Conservation (phyloP, 305 asterid genomes). For the Fraxinus baroniana region DNA sequence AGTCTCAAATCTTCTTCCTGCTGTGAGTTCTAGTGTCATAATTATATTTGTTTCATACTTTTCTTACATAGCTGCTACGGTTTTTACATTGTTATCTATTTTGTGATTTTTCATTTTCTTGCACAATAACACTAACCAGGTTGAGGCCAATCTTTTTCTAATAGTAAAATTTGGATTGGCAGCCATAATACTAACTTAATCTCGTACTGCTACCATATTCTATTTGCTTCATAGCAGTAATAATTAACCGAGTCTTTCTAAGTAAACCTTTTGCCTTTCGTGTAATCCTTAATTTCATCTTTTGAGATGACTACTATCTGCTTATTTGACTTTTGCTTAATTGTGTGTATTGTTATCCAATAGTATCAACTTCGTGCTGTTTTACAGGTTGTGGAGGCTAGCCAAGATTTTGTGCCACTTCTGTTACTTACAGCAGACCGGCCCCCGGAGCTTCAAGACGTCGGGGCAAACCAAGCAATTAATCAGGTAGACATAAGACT, state of each 20-base stretch:
- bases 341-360: background rate
- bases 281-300: slow-evolving; percentile 2
- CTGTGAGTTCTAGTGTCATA: slow-evolving; percentile 57
- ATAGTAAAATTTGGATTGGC: background rate
- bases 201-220: background rate
- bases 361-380: slow-evolving; percentile 14
- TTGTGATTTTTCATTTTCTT: background rate
- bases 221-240: slow-evolving; percentile 13
- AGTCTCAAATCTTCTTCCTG: slow-evolving; percentile 94
- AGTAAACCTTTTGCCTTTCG: background rate
- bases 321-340: background rate
- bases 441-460: slow-evolving; percentile 90
- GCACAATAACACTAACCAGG: background rate
- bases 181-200: background rate
- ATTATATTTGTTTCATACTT: slow-evolving; percentile 3
- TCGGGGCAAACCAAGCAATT: slow-evolving; percentile 98
- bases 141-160: background rate
- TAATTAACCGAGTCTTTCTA: slow-evolving; percentile 4
- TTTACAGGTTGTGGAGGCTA: slow-evolving; percentile 91
- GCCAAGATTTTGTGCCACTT: slow-evolving; percentile 89
- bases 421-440: slow-evolving; percentile 95
- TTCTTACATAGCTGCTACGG: background rate
- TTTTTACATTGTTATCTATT: background rate
- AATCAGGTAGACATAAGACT: slow-evolving; percentile 59
- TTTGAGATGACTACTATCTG: background rate